Evolutionary conservation across 1,284 basidiomycete genomes (phyloP).

Genomic region (Volvariella surrecta): DNA sequence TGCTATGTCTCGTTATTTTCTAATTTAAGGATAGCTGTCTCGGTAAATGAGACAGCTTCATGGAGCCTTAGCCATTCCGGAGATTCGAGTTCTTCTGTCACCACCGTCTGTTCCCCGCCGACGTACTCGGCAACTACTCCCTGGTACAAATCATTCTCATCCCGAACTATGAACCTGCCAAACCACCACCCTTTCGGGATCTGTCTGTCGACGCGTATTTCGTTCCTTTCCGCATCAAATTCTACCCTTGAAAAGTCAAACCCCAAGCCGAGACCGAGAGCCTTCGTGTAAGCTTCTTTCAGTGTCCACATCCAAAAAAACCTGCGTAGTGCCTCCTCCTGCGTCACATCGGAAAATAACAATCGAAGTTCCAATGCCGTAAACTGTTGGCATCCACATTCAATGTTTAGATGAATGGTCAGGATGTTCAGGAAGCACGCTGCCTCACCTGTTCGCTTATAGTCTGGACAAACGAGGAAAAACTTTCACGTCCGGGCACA

Average conservation of each 20-base stretch:
- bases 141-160: constrained; percentile 43
- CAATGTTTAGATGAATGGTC: neutral
- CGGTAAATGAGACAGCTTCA: constrained; percentile 37
- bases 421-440: neutral
- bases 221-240: constrained; percentile 43
- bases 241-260: constrained; percentile 72
- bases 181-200: constrained; percentile 60
- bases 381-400: constrained; percentile 30
- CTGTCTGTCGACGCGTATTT: constrained; percentile 48
- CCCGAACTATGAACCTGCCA: constrained; percentile 42
- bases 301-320: constrained; percentile 81
- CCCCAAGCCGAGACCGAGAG: constrained; percentile 71
- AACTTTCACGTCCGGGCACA: constrained; percentile 47
- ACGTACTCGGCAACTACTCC: constrained; percentile 54
- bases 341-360: constrained; percentile 28
- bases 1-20: constrained; percentile 5
- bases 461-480: constrained; percentile 51
- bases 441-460: constrained; percentile 54
- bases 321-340: constrained; percentile 37
- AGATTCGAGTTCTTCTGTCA: constrained; percentile 18
- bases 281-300: constrained; percentile 85
- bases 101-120: constrained; percentile 27
- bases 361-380: constrained; percentile 41
- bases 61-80: constrained; percentile 30
- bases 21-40: constrained; percentile 34